phyloP scores from a whole-genome alignment of 2,329 filamentous ascomycete genomes.

The Magnaporthiopsis rhizophila region DNA sequence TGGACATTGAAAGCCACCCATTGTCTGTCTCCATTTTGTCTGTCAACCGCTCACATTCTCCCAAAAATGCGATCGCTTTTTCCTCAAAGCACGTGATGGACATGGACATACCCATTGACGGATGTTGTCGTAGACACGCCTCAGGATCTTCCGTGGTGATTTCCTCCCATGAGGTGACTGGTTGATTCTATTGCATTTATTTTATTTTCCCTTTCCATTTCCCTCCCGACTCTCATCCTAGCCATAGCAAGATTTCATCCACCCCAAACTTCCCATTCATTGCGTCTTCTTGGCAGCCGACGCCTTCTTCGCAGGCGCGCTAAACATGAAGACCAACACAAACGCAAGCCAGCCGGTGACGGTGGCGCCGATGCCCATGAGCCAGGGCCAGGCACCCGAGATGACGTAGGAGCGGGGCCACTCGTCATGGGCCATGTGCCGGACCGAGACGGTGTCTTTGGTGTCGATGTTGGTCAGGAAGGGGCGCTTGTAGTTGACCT shows the following conservation, averaged over 20 bases:
- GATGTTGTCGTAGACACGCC: background rate
- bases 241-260: background rate
- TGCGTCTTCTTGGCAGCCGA: conserved; percentile 38
- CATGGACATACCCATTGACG: background rate
- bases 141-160: background rate
- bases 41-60: background rate
- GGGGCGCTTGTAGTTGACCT: conserved; percentile 92
- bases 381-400: conserved; percentile 88
- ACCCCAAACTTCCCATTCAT: conserved; percentile 19
- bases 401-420: conserved; percentile 89
- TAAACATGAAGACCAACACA: conserved; percentile 79
- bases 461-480: conserved; percentile 86
- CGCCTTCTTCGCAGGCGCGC: conserved; percentile 34
- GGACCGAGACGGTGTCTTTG: conserved; percentile 88
- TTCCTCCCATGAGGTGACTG: background rate
- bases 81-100: background rate
- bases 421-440: conserved; percentile 96
- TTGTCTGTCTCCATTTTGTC: background rate
- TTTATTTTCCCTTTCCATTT: conserved; percentile 1
- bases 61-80: background rate
- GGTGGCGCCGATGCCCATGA: conserved; percentile 78
- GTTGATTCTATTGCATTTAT: background rate
- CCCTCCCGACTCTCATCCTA: background rate
- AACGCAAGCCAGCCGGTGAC: conserved; percentile 79
- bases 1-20: background rate